Conservation (phyloP, 2,329 filamentous ascomycete species). For the Talaromyces sp. region DNA sequence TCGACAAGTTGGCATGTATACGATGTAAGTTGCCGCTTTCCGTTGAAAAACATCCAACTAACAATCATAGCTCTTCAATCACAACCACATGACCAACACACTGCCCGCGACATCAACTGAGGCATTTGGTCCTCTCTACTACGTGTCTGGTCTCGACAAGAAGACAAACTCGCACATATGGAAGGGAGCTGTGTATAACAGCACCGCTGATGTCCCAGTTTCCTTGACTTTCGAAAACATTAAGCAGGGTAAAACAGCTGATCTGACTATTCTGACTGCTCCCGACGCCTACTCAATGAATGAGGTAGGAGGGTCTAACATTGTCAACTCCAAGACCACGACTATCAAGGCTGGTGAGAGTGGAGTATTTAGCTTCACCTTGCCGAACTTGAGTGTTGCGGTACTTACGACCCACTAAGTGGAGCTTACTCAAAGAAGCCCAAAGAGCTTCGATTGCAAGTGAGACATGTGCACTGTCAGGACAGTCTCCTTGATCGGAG, state of each 20-base stretch:
- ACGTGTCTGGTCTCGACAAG: slow-evolving; percentile 47
- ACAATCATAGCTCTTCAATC: slow-evolving; percentile 40
- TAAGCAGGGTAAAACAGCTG: slow-evolving; percentile 32
- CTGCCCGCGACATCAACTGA: slow-evolving; percentile 45
- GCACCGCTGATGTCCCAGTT: slow-evolving; percentile 42
- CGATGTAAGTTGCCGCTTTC: slow-evolving; percentile 25
- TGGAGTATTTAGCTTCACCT: slow-evolving; percentile 30
- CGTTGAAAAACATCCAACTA: neutral
- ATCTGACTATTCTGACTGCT: slow-evolving; percentile 49
- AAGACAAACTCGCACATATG: slow-evolving; percentile 43
- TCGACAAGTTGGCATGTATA: slow-evolving; percentile 35
- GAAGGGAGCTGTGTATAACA: slow-evolving; percentile 55
- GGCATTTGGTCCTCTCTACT: slow-evolving; percentile 49
- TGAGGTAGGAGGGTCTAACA: slow-evolving; percentile 28
- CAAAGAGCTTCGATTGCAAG: neutral
- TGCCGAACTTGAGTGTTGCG: slow-evolving; percentile 32
- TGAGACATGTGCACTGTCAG: too few species aligned
- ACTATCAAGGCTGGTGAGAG: slow-evolving; percentile 27
- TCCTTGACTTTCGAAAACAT: slow-evolving; percentile 42
- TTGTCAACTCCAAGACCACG: slow-evolving; percentile 22
- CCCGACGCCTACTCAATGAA: slow-evolving; percentile 35
- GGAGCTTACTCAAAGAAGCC: neutral
- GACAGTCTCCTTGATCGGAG: too few species aligned
- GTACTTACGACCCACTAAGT: slow-evolving; percentile 27
- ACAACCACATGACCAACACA: slow-evolving; percentile 49